These are phyloP conservation scores for Aureobasidium leucospermi DNA, from an alignment of 2,329 filamentous ascomycete species.

Conservation along the genomic window DNA sequence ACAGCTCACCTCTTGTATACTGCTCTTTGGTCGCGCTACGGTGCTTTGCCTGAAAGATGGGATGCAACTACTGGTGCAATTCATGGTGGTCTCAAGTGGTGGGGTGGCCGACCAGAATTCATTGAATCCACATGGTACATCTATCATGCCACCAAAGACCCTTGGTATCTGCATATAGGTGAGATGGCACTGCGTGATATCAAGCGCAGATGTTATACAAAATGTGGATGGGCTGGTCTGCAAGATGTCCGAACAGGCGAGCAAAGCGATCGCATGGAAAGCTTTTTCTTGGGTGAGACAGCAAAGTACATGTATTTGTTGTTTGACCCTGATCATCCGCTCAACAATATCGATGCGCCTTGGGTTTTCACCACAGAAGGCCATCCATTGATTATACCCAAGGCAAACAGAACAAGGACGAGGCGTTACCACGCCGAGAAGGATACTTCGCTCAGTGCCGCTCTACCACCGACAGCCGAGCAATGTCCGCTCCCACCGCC, in stretches of 20 bases:
- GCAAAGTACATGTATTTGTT: constrained; percentile 92
- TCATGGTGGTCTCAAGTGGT: constrained; percentile 85
- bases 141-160: constrained; percentile 87
- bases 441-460: background rate
- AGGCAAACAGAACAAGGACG: constrained; percentile 45
- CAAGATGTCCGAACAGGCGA: constrained; percentile 58
- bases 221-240: constrained; percentile 88
- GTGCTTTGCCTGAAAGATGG: constrained; percentile 91
- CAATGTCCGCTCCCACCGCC: constrained; percentile 58
- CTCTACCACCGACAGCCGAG: background rate
- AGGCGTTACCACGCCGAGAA: constrained; percentile 16
- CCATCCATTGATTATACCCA: constrained; percentile 80
- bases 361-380: constrained; percentile 96
- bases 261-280: constrained; percentile 92
- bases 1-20: constrained; percentile 86
- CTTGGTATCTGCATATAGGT: constrained; percentile 91
- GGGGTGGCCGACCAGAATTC: constrained; percentile 91
- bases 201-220: constrained; percentile 76
- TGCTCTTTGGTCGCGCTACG: constrained; percentile 88
- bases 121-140: constrained; percentile 95
- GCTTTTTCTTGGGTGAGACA: constrained; percentile 95
- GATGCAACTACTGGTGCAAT: constrained; percentile 76
- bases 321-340: constrained; percentile 75
- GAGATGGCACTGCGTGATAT: constrained; percentile 94
- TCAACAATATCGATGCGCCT: constrained; percentile 78